These are phyloP conservation scores for Pseudohalonectria lignicola DNA, from an alignment of 2,329 filamentous ascomycete species.

Conservation along the genomic window DNA sequence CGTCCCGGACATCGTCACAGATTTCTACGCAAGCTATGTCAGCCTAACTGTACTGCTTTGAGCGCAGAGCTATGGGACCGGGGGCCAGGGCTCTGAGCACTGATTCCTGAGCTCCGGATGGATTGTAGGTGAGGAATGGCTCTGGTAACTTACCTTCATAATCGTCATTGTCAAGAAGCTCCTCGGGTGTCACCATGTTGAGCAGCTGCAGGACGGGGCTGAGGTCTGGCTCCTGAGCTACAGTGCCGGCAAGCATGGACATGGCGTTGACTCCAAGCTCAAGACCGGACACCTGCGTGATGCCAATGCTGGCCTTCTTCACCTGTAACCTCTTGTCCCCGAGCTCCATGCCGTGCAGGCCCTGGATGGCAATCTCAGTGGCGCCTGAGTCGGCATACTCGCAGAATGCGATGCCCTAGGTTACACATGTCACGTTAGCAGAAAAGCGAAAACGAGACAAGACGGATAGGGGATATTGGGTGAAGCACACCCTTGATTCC, in stretches of 20 bases:
- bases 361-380: slow-evolving; percentile 81
- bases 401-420: slow-evolving; percentile 93
- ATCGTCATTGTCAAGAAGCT: slow-evolving; percentile 86
- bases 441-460: no score
- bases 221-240: slow-evolving; percentile 64
- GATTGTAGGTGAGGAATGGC: neutral
- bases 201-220: slow-evolving; percentile 82
- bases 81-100: no score
- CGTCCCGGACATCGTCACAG: slow-evolving; percentile 83
- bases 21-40: slow-evolving; percentile 69
- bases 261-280: slow-evolving; percentile 97
- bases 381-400: slow-evolving; percentile 73
- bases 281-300: slow-evolving; percentile 81
- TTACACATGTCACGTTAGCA: no score
- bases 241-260: slow-evolving; percentile 91
- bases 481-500: slow-evolving; percentile 65
- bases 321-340: slow-evolving; percentile 81
- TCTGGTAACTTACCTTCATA: slow-evolving; percentile 62
- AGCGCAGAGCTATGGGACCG: no score
- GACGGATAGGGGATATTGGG: no score
- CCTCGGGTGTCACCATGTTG: slow-evolving; percentile 97
- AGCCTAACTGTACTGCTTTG: no score
- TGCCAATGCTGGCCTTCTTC: slow-evolving; percentile 79
- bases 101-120: no score
- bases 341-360: slow-evolving; percentile 86